Evolutionary conservation across 208 protist genomes (phyloP).

Genomic region (Acanthamoeba culbertsoni): DNA sequence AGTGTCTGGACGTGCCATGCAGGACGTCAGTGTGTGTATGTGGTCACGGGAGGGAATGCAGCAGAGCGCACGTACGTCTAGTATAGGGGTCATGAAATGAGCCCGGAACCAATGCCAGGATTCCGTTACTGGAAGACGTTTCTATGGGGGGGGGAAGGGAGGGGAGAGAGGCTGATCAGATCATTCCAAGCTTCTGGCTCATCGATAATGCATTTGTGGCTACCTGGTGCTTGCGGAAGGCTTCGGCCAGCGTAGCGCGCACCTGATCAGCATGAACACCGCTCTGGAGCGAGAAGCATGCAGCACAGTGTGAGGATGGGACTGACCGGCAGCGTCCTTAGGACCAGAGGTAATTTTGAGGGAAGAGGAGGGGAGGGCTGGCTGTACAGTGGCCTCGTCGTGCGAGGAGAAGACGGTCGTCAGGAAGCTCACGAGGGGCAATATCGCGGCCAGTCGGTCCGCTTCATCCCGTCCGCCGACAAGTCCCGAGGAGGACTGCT

Average conservation of each 20-base stretch:
- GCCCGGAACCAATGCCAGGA: background rate
- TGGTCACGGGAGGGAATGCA: background rate
- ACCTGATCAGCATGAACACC: background rate
- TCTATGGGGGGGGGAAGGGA: background rate
- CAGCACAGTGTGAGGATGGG: no score
- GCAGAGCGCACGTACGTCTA: background rate
- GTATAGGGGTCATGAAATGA: background rate
- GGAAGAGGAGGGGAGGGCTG: background rate
- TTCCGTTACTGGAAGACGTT: background rate
- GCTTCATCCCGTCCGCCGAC: background rate
- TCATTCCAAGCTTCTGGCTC: no score
- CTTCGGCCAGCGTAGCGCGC: background rate
- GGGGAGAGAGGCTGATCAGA: background rate
- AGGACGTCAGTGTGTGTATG: background rate
- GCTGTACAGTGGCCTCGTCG: background rate
- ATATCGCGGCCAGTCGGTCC: background rate
- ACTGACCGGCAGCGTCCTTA: no score
- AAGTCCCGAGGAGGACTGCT: no score
- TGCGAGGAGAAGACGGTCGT: background rate
- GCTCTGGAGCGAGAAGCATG: no score
- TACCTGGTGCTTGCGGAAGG: no score
- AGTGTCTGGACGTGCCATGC: no score
- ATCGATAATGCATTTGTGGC: no score
- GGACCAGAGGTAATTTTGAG: background rate
- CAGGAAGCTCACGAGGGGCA: background rate